Conservation (phyloP, 352 stramenopile species). For the Phytophthora quininea region DNA sequence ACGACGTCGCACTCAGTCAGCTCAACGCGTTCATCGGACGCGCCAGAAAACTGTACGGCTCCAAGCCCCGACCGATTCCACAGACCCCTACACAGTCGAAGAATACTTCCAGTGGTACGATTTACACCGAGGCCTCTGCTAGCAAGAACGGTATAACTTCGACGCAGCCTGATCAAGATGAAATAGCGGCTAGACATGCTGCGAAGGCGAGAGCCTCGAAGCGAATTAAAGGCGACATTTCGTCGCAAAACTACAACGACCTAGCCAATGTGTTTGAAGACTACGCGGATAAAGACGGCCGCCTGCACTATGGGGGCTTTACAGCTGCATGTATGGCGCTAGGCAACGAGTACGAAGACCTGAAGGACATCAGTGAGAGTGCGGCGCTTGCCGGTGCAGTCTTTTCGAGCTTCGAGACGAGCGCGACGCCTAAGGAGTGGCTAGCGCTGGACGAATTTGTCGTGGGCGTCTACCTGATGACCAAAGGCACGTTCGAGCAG, state of each 20-base stretch:
- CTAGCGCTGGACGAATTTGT: constrained; percentile 82
- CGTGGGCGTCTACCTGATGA: constrained; percentile 83
- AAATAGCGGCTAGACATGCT: constrained; percentile 14
- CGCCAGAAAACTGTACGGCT: constrained; percentile 57
- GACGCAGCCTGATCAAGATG: background rate
- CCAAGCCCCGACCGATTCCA: constrained; percentile 17
- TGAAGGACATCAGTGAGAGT: constrained; percentile 67
- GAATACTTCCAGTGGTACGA: background rate
- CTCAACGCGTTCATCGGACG: constrained; percentile 84
- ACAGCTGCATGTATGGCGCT: constrained; percentile 62
- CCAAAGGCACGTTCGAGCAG: constrained; percentile 78
- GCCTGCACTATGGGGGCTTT: constrained; percentile 74
- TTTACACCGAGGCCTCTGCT: too few species aligned
- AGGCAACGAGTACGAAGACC: constrained; percentile 61
- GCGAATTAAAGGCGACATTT: constrained; percentile 59
- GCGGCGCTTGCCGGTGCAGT: constrained; percentile 68
- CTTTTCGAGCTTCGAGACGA: constrained; percentile 78
- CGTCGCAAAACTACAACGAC: constrained; percentile 55
- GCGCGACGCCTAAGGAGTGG: constrained; percentile 63
- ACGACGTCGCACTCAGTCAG: constrained; percentile 81
- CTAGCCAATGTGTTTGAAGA: constrained; percentile 56
- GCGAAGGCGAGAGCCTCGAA: constrained; percentile 26
- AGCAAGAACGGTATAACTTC: background rate
- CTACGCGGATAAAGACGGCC: constrained; percentile 55
- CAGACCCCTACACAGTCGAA: constrained; percentile 9